Conservation (phyloP, 805 yeast species). For the Zygotorulaspora chibaensis region DNA sequence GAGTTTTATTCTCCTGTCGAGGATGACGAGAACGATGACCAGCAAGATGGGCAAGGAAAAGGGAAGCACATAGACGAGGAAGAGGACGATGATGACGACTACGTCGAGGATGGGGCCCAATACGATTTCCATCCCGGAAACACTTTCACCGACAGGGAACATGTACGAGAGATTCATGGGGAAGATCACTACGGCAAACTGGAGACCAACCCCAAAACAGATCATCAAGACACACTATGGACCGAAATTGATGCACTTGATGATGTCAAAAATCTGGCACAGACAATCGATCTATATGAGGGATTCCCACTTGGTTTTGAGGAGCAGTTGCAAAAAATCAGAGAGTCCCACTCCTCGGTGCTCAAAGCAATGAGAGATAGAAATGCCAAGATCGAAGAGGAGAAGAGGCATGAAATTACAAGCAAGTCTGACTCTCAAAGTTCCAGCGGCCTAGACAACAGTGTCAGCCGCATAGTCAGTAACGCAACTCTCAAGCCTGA, state of each 20-base stretch:
- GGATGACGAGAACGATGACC: not conserved
- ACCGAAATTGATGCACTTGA: constrained; percentile 82
- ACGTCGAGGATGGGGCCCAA: constrained; percentile 1
- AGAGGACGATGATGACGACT: constrained; percentile 1
- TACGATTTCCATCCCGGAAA: not conserved
- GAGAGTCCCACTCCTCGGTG: constrained; percentile 52
- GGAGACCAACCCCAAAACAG: constrained; percentile 49
- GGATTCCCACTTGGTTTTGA: constrained; percentile 42
- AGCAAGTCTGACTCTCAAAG: constrained; percentile 9
- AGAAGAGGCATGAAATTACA: constrained; percentile 12
- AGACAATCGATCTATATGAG: constrained; percentile 40
- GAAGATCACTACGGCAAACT: constrained; percentile 14
- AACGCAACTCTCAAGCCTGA: constrained; percentile 4
- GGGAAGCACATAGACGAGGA: not conserved
- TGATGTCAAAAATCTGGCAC: constrained; percentile 63
- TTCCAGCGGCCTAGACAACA: not conserved
- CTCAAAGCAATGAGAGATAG: constrained; percentile 34
- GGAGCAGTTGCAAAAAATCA: constrained; percentile 42
- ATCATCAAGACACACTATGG: constrained; percentile 76
- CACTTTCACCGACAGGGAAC: not conserved
- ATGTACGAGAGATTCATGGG: constrained; percentile 6
- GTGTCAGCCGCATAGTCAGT: constrained; percentile 8
- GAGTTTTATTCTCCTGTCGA: constrained; percentile 2
- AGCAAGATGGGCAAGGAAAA: not conserved
- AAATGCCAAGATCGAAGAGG: constrained; percentile 19